Evolutionary conservation across 106 monocot species (phyloP).

Genomic region (Acanthochlamys bracteata): DNA sequence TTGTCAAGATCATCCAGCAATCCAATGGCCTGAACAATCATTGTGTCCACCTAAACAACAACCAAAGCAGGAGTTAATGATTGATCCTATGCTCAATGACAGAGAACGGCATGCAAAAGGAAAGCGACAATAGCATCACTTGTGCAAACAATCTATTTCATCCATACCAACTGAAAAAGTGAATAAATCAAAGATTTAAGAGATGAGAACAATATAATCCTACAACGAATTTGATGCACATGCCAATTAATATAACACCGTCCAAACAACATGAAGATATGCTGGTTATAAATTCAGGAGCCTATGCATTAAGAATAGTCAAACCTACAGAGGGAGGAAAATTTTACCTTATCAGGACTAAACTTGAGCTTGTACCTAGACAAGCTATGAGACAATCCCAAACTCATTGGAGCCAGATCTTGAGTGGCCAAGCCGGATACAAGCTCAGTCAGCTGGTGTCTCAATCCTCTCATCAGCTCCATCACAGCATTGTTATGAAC

Average conservation of each 20-base stretch:
- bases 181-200: no score
- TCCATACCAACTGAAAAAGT: no score
- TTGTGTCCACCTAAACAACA: constrained; percentile 70
- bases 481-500: constrained; percentile 80
- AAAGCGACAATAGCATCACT: background rate
- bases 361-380: constrained; percentile 96
- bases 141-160: no score
- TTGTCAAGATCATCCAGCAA: constrained; percentile 95
- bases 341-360: constrained; percentile 88
- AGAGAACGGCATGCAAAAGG: no score
- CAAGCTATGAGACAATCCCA: constrained; percentile 92
- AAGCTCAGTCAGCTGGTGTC: constrained; percentile 82
- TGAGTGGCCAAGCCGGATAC: constrained; percentile 77
- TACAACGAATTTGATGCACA: no score
- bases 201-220: no score
- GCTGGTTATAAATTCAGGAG: no score
- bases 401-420: constrained; percentile 94
- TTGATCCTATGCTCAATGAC: no score
- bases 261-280: no score
- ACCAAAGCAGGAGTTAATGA: background rate
- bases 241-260: no score
- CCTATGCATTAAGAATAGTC: background rate
- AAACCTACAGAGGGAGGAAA: background rate
- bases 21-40: constrained; percentile 95
- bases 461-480: constrained; percentile 95